Percentiles rank a stretch among this genome's conserved stretches.
phyloP scores from a whole-genome alignment of 148 eudicot genomes.

The Selenicereus undatus region DNA sequence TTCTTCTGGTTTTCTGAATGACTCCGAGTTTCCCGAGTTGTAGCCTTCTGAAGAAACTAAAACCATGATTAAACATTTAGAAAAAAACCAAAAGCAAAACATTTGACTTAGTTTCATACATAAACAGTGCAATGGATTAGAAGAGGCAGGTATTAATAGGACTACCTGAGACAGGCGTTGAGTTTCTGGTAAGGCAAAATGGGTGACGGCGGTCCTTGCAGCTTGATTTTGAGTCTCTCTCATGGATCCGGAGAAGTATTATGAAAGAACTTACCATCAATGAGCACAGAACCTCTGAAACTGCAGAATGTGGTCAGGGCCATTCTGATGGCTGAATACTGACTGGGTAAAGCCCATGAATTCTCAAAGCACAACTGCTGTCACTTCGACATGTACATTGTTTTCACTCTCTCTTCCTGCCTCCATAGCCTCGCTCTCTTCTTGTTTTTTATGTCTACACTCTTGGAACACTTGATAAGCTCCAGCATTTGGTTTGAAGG shows the following conservation, averaged over 20 bases:
- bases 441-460: neutral
- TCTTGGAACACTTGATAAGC: neutral
- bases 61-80: neutral
- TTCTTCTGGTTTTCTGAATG: constrained; percentile 22
- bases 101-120: neutral
- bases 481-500: constrained; percentile 2
- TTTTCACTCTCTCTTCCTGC: neutral
- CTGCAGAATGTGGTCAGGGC: constrained; percentile 43
- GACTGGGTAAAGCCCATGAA: constrained; percentile 37
- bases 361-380: constrained; percentile 49
- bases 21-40: constrained; percentile 24
- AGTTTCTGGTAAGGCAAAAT: constrained; percentile 16
- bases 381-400: constrained; percentile 49
- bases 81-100: neutral
- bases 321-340: constrained; percentile 34
- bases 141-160: neutral
- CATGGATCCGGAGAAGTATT: constrained; percentile 24
- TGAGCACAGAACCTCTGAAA: constrained; percentile 48
- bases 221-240: constrained; percentile 41
- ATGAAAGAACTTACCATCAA: constrained; percentile 35
- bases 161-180: neutral
- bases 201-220: constrained; percentile 36
- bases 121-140: neutral
- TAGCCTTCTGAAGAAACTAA: constrained; percentile 15
- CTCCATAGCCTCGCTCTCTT: neutral